These are phyloP conservation scores for Phytophthora pinifolia DNA, from an alignment of 352 stramenopile genomes.

Conservation along the genomic window DNA sequence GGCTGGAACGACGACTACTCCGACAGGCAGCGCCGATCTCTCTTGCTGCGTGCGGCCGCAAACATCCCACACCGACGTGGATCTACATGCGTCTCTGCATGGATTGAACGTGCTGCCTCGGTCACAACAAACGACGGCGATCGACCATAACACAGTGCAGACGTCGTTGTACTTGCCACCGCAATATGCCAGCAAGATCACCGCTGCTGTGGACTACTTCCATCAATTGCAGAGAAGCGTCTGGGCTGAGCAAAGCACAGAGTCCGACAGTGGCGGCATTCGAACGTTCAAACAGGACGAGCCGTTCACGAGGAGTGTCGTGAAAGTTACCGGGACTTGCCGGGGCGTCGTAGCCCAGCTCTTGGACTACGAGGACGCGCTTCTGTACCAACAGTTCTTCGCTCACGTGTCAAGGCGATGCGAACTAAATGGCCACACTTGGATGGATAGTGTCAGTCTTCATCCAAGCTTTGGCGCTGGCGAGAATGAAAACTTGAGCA, in stretches of 20 bases:
- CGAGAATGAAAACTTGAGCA: conserved; percentile 12
- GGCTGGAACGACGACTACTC: conserved; percentile 15
- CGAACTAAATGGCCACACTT: conserved; percentile 56
- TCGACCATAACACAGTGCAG: conserved; percentile 3
- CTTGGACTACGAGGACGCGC: conserved; percentile 49
- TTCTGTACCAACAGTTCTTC: conserved; percentile 59
- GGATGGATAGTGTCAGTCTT: conserved; percentile 49
- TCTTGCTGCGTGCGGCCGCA: conserved; percentile 7
- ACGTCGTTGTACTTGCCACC: conserved; percentile 40
- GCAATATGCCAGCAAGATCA: conserved; percentile 60
- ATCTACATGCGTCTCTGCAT: conserved; percentile 35
- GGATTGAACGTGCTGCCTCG: conserved; percentile 30
- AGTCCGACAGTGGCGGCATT: conserved; percentile 25
- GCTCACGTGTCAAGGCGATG: conserved; percentile 36
- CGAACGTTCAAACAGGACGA: conserved; percentile 31
- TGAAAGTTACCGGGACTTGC: conserved; percentile 43
- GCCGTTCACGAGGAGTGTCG: conserved; percentile 59
- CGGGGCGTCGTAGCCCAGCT: conserved; percentile 36
- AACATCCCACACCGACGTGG: conserved; percentile 16
- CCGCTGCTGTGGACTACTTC: conserved; percentile 64
- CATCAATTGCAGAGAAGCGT: conserved; percentile 55
- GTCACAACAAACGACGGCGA: conserved; percentile 15
- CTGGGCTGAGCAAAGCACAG: conserved; percentile 35
- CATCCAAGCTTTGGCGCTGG: conserved; percentile 25
- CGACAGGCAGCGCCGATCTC: neutral